These are phyloP conservation scores for Rosa rugosa DNA, from an alignment of 306 rosid genomes.

Conservation along the genomic window DNA sequence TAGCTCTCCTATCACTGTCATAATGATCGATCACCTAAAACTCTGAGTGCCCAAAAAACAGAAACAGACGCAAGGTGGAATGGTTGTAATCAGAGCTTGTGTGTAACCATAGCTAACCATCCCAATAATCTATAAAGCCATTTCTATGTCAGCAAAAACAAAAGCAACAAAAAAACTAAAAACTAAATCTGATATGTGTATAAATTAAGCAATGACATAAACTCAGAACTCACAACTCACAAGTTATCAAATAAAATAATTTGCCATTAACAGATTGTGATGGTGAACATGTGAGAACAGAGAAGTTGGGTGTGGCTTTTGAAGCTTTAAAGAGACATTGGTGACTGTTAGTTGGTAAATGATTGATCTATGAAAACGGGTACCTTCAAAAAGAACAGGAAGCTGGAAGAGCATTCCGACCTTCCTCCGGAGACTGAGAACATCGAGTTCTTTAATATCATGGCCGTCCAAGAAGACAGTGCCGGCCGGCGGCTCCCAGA, in stretches of 20 bases:
- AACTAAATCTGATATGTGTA: neutral
- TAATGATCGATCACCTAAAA: neutral
- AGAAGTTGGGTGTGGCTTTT: neutral
- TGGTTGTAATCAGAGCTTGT: constrained; percentile 12
- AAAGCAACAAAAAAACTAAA: neutral
- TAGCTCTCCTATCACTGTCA: constrained; percentile 5
- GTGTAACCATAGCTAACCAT: constrained; percentile 8
- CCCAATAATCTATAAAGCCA: neutral
- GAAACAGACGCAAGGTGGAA: constrained; percentile 1
- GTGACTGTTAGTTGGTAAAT: neutral
- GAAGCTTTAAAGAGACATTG: neutral
- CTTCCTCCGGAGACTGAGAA: constrained; percentile 79
- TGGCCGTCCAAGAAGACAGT: constrained; percentile 66
- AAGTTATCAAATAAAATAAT: neutral
- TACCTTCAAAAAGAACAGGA: constrained; percentile 88
- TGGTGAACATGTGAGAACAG: constrained; percentile 13
- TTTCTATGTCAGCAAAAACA: constrained; percentile 1
- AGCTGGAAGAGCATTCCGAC: constrained; percentile 97
- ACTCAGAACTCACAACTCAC: constrained; percentile 2
- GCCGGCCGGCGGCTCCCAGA: constrained; percentile 80
- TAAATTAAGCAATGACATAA: neutral
- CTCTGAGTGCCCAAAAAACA: neutral
- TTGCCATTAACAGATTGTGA: neutral
- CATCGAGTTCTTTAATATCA: constrained; percentile 63
- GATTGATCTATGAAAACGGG: neutral